These are phyloP conservation scores for Batrachochytrium dendrobatidis DNA, from an alignment of 371 early-diverging fungal species.

Conservation along the genomic window DNA sequence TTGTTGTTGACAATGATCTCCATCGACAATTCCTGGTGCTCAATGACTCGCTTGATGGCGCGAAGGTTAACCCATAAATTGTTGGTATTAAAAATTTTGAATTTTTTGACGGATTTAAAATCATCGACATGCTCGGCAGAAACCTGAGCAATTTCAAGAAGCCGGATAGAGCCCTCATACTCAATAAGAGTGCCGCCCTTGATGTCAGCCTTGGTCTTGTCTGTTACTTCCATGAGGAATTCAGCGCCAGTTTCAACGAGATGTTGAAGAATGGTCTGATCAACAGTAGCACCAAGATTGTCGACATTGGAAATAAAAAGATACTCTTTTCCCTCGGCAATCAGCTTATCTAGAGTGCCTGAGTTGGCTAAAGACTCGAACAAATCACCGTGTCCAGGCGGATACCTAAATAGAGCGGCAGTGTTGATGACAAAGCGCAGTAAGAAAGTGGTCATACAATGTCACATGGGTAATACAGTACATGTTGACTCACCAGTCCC, in stretches of 20 bases:
- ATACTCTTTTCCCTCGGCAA: constrained; percentile 97
- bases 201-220: constrained; percentile 99
- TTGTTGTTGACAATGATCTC: constrained; percentile 99
- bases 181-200: constrained; percentile 99
- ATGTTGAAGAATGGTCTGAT: constrained; percentile 85
- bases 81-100: constrained; percentile 99
- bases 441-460: constrained; percentile 6
- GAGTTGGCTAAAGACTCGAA: constrained; percentile 92
- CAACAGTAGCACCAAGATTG: constrained; percentile 98
- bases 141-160: constrained; percentile 99
- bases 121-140: constrained; percentile 94
- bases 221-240: constrained; percentile 99
- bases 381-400: constrained; percentile 99
- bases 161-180: constrained; percentile 89
- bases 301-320: constrained; percentile 99
- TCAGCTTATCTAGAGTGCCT: constrained; percentile 91
- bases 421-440: constrained; percentile 7
- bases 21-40: constrained; percentile 72
- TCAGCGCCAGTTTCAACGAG: constrained; percentile 85
- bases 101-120: constrained; percentile 99
- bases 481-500: no score
- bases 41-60: constrained; percentile 91
- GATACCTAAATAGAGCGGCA: no score
- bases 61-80: constrained; percentile 96
- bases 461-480: background rate